These are phyloP conservation scores for Epithele typhae DNA, from an alignment of 768 basidiomycete species.

Conservation along the genomic window DNA sequence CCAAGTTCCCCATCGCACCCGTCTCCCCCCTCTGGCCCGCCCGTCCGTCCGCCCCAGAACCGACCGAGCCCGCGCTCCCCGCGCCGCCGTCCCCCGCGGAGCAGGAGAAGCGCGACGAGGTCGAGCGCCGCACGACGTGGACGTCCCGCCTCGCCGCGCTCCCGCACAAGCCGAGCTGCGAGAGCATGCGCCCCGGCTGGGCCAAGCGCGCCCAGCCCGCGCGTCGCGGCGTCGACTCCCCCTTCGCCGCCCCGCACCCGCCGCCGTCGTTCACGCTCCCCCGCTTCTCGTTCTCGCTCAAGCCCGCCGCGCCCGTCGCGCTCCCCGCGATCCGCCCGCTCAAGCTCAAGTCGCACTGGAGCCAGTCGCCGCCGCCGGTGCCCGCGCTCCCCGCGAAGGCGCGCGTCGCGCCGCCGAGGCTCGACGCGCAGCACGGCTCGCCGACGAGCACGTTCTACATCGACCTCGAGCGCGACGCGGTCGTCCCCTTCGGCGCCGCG, in stretches of 20 bases:
- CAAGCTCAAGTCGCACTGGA: slow-evolving; percentile 30
- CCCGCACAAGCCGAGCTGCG: slow-evolving; percentile 12
- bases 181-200: slow-evolving; percentile 45
- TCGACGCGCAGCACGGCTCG: slow-evolving; percentile 16
- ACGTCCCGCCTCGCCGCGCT: slow-evolving; percentile 17
- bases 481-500: slow-evolving; percentile 13
- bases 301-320: slow-evolving; percentile 23
- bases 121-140: slow-evolving; percentile 13
- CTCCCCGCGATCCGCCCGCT: slow-evolving; percentile 9
- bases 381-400: slow-evolving; percentile 17
- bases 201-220: slow-evolving; percentile 33
- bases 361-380: slow-evolving; percentile 5
- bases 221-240: slow-evolving; percentile 55
- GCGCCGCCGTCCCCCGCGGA: background rate
- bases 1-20: slow-evolving; percentile 6
- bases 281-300: slow-evolving; percentile 14
- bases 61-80: slow-evolving; percentile 1
- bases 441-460: slow-evolving; percentile 18
- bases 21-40: slow-evolving; percentile 6
- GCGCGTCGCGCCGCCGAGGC: slow-evolving; percentile 6
- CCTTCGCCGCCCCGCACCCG: slow-evolving; percentile 34
- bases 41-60: slow-evolving; percentile 1
- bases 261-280: background rate
- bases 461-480: slow-evolving; percentile 13
- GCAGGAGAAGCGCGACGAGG: too few species aligned